Evolutionary conservation across 1,139 yeast species (phyloP).

Genomic region (Candida dubliniensis): DNA sequence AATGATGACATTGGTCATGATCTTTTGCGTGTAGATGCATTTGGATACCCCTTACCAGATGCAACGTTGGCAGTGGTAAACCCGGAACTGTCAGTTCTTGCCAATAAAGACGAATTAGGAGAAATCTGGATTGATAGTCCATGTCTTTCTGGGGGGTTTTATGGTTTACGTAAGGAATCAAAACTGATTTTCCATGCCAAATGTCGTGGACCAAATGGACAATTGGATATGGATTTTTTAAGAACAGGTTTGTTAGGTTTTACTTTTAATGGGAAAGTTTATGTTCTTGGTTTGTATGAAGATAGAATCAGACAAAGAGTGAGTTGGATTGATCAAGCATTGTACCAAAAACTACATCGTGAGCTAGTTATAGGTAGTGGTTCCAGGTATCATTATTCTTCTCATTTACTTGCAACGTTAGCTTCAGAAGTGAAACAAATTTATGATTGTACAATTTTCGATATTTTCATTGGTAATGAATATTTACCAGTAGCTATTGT

Average conservation of each 20-base stretch:
- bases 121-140: conserved; percentile 97
- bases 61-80: conserved; percentile 91
- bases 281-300: conserved; percentile 84
- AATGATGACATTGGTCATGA: conserved; percentile 53
- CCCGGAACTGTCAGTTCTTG: conserved; percentile 77
- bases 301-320: conserved; percentile 82
- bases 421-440: conserved; percentile 81
- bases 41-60: conserved; percentile 93
- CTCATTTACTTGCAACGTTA: conserved; percentile 77
- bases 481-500: conserved; percentile 84
- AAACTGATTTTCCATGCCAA: conserved; percentile 79
- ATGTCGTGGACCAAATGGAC: conserved; percentile 69
- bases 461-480: conserved; percentile 79
- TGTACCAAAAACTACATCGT: conserved; percentile 31
- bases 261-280: conserved; percentile 81
- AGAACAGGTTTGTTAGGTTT: conserved; percentile 92
- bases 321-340: conserved; percentile 59
- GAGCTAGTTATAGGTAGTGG: conserved; percentile 38
- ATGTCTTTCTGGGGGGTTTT: conserved; percentile 84
- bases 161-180: conserved; percentile 70
- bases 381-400: conserved; percentile 73
- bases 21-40: conserved; percentile 75
- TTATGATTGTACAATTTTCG: conserved; percentile 90
- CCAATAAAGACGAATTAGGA: conserved; percentile 80
- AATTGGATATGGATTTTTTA: conserved; percentile 72